These are phyloP conservation scores for Agmasoma carcini DNA, from an alignment of 371 early-diverging fungal genomes.

Conservation along the genomic window DNA sequence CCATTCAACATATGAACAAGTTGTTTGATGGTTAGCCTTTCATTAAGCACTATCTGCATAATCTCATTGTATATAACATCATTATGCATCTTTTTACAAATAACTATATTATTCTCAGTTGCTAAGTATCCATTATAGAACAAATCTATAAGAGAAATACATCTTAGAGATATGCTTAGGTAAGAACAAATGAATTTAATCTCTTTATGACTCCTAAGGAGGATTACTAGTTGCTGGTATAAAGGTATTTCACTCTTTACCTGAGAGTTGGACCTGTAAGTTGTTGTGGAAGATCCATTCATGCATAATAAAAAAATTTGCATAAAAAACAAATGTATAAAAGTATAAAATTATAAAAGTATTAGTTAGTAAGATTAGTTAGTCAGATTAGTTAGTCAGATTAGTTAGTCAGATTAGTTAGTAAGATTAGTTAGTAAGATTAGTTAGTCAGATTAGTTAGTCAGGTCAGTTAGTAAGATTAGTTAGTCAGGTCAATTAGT, in stretches of 20 bases:
- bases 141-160: conserved; percentile 25
- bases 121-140: conserved; percentile 3
- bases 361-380: no score
- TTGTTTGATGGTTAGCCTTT: not conserved
- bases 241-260: no score
- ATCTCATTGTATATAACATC: conserved; percentile 15
- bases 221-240: conserved; percentile 26
- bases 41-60: conserved; percentile 6
- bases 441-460: no score
- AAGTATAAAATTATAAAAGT: no score
- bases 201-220: conserved; percentile 23
- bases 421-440: no score
- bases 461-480: no score
- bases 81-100: not conserved
- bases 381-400: no score
- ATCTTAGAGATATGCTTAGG: conserved; percentile 21
- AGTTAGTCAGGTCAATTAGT: no score
- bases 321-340: no score
- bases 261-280: no score
- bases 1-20: conserved; percentile 29
- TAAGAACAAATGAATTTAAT: conserved; percentile 15
- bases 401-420: no score
- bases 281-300: no score
- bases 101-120: not conserved
- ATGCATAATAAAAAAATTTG: not conserved